Percentiles rank a stretch among this genome's conserved stretches.
Evolutionary conservation across 352 stramenopile species (phyloP).

Genomic region (Phytophthora fragariaefolia): DNA sequence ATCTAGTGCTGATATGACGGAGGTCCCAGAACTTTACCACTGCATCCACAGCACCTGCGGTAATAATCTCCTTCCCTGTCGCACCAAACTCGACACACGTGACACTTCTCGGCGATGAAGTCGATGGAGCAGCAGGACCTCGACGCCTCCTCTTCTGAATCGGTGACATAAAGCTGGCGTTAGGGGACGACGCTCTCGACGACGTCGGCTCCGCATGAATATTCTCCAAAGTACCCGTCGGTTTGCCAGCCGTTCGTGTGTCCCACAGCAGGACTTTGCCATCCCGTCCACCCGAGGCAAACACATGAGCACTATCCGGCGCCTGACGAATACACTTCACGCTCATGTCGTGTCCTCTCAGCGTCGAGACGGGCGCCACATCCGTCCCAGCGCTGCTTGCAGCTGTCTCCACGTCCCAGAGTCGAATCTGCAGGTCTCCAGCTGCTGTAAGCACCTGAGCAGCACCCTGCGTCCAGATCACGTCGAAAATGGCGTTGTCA

Average conservation of each 20-base stretch:
- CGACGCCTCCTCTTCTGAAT: slow-evolving; percentile 34
- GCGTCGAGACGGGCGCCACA: slow-evolving; percentile 39
- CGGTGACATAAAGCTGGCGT: slow-evolving; percentile 43
- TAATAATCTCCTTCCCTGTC: slow-evolving; percentile 52
- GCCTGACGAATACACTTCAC: slow-evolving; percentile 78
- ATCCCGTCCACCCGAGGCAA: slow-evolving; percentile 68
- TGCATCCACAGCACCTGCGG: slow-evolving; percentile 63
- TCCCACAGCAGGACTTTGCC: slow-evolving; percentile 75
- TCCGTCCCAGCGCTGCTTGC: background rate
- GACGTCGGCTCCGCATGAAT: slow-evolving; percentile 41
- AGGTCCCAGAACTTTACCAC: slow-evolving; percentile 80
- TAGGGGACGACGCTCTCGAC: slow-evolving; percentile 18
- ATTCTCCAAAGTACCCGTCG: slow-evolving; percentile 40
- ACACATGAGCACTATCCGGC: slow-evolving; percentile 37
- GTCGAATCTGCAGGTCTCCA: slow-evolving; percentile 57
- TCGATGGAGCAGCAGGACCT: slow-evolving; percentile 23
- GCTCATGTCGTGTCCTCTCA: slow-evolving; percentile 67
- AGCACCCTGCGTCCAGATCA: slow-evolving; percentile 63
- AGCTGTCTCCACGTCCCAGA: slow-evolving; percentile 63
- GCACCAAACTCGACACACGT: slow-evolving; percentile 74
- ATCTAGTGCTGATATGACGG: slow-evolving; percentile 37
- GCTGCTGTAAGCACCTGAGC: slow-evolving; percentile 60
- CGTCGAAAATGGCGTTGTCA: slow-evolving; percentile 77
- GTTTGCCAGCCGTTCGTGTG: slow-evolving; percentile 34
- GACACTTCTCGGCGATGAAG: slow-evolving; percentile 56